Evolutionary conservation across 306 rosid species (phyloP).

Genomic region (Citrullus colocynthis): DNA sequence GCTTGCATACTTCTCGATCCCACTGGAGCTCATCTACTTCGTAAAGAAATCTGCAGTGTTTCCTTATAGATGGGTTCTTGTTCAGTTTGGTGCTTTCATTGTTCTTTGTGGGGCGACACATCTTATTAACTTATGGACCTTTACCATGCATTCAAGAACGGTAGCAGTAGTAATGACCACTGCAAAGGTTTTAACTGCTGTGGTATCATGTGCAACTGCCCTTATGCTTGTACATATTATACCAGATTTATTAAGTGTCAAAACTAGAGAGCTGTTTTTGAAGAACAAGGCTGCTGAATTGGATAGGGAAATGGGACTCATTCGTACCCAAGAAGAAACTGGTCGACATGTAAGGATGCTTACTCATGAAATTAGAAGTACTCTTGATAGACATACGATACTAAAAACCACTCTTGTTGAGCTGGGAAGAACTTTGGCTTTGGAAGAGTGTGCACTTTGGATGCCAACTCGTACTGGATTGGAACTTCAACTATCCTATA

Average conservation of each 20-base stretch:
- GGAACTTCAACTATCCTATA: slow-evolving; percentile 93
- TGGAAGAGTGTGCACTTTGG: slow-evolving; percentile 97
- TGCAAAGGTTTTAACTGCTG: slow-evolving; percentile 14
- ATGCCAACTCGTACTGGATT: slow-evolving; percentile 93
- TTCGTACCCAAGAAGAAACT: slow-evolving; percentile 14
- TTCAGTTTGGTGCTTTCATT: slow-evolving; percentile 97
- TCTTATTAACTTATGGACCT: slow-evolving; percentile 17
- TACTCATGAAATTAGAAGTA: slow-evolving; percentile 17
- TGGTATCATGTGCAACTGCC: slow-evolving; percentile 18
- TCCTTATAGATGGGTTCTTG: slow-evolving; percentile 53
- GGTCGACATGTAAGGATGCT: slow-evolving; percentile 18
- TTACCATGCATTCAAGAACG: slow-evolving; percentile 11
- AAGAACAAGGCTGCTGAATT: slow-evolving; percentile 17
- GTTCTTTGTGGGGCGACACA: slow-evolving; percentile 31
- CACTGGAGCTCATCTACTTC: slow-evolving; percentile 18
- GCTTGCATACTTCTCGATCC: slow-evolving; percentile 63
- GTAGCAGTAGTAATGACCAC: slow-evolving; percentile 15
- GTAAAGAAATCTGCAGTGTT: slow-evolving; percentile 19
- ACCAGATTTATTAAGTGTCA: slow-evolving; percentile 15
- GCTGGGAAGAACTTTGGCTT: slow-evolving; percentile 69
- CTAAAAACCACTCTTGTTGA: slow-evolving; percentile 15
- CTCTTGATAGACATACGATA: slow-evolving; percentile 16
- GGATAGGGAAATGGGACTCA: slow-evolving; percentile 18
- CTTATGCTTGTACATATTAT: slow-evolving; percentile 19
- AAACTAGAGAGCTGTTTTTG: slow-evolving; percentile 15